Base-by-base conservation (phyloP, 495 filamentous ascomycete genomes). In the Trichodelitschia bisporula region DNA sequence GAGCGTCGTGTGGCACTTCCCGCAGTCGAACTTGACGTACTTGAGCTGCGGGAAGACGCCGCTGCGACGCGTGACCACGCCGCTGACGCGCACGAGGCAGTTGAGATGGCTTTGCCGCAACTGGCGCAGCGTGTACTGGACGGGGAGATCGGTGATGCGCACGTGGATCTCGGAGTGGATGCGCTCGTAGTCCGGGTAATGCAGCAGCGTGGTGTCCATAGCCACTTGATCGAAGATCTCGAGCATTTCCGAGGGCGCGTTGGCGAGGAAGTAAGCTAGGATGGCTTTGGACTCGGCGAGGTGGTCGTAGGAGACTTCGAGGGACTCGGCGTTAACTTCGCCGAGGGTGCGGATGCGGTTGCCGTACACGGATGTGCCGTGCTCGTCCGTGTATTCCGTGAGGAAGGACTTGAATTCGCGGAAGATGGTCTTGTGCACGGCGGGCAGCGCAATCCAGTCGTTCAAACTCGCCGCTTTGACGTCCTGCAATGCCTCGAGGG, bases 111-210 rank as follows among this genome's bases (percentile, higher is more conserved):
- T 76, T 56, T 99, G 89, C 34, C 89, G 78, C 28, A 99, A 59
- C 49, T 95, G 82, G 28, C 89, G 82, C 34, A 99, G 71, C n/a
- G 86, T 95, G 53, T 92, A 92, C 40, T 78, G 70, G 24, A 90
- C 72, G 13, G 89, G 89, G 2, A 99, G 61, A 45, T 93, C 89
- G 13, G 78, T 77, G 43, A 99, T 91, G 29, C 89, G 78, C 32
- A 99, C 82, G 47, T 99, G 89, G 38, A 99, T 92, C 50, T 99
- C 86, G 28, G 79, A 74, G 50, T 93, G 89, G 37, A 99, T 99
- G 29, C 83, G 75, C 46, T 91, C 77, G 49, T 95, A 99, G 48
- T 93, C 79, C 0, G 82, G 83, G 51, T 99, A 99, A 50, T 93
- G 75, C 36, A 93, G 70, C 9, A 95, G 62, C 0, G 82, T 83